Base-by-base conservation (phyloP, 768 basidiomycete genomes). In the Pleurotus djamor region DNA sequence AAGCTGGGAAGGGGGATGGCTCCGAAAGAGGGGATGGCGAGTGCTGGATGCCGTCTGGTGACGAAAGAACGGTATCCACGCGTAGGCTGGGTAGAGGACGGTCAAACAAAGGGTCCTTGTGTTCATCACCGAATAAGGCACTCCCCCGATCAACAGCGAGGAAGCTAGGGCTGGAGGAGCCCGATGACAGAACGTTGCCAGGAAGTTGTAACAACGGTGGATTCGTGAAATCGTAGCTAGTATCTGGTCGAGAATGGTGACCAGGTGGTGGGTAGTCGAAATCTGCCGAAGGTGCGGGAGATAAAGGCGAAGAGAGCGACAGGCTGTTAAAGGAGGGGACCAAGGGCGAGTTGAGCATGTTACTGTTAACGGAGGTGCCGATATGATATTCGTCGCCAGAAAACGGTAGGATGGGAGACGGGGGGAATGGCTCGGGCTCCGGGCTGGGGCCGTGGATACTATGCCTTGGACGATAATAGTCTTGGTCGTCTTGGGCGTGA, bases 41-140 rank as follows among this genome's bases (percentile, higher is more conserved):
- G 41, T 56, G 54, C 13, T 43, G 54, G 16, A 56, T 56, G 16
- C 28, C 54, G 17, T 44, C 54, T 5, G 54, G 54, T 17, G 54
- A 56, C n/a, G 54, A 56, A 34, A 56, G 41, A 12, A 56, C n/a
- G 14, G 54, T 56, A n/a, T 56, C 54, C 54, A 56, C 54, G 9
- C 54, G 37, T 14, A 56, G 54, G 33, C 54, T 56, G 14, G 54
- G 54, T 10, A 56, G 54, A 41, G 45, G 7, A 17, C 54, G 54
- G 32, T 56, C 54, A 44, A 56, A 56, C 8, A 38, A 21, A 38
- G 41, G 10, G 54, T 56, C 41, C 9, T 56, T 56, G 41, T 56
- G 16, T 16, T 56, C 54, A 44, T 44, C 21, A 44, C 54, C 54
- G 33, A 56, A 56, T 44, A 56, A 56, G 41, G 54, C 54, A 10